A percentile compares a stretch with the other conserved stretches of the same genome.
phyloP scores from a whole-genome alignment of 2,329 filamentous ascomycete genomes.

The Parasarocladium wereldwijsianum region DNA sequence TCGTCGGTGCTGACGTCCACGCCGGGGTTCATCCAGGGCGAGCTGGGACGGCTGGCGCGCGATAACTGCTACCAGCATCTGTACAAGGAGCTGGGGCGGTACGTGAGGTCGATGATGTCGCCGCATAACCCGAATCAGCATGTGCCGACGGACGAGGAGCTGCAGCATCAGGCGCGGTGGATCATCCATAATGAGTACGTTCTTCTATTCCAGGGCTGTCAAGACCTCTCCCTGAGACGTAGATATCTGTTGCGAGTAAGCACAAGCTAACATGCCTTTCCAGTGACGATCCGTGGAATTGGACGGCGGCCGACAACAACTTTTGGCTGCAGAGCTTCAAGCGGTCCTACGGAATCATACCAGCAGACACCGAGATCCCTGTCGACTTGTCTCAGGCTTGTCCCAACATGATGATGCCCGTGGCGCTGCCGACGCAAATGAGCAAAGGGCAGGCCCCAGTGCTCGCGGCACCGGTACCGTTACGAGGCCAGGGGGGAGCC shows the following conservation, averaged over 20 bases:
- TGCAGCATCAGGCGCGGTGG: slow-evolving; percentile 50
- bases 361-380: no score
- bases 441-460: no score
- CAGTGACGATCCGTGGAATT: slow-evolving; percentile 50
- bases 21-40: no score
- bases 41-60: slow-evolving; percentile 33
- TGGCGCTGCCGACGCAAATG: no score
- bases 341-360: slow-evolving; percentile 35
- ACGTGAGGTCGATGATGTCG: slow-evolving; percentile 37
- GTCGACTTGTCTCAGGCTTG: no score
- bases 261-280: slow-evolving; percentile 8
- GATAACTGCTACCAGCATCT: slow-evolving; percentile 45
- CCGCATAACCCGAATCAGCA: slow-evolving; percentile 45
- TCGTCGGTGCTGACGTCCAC: background rate
- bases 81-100: slow-evolving; percentile 37
- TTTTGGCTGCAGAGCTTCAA: slow-evolving; percentile 52
- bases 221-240: background rate
- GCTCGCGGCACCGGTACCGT: no score
- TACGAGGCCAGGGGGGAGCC: no score
- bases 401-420: no score
- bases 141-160: slow-evolving; percentile 43
- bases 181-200: slow-evolving; percentile 47
- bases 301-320: slow-evolving; percentile 46
- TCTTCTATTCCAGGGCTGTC: background rate
- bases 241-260: background rate